phyloP scores from a whole-genome alignment of 768 basidiomycete species.

The Omphalotus guepiniiformis region DNA sequence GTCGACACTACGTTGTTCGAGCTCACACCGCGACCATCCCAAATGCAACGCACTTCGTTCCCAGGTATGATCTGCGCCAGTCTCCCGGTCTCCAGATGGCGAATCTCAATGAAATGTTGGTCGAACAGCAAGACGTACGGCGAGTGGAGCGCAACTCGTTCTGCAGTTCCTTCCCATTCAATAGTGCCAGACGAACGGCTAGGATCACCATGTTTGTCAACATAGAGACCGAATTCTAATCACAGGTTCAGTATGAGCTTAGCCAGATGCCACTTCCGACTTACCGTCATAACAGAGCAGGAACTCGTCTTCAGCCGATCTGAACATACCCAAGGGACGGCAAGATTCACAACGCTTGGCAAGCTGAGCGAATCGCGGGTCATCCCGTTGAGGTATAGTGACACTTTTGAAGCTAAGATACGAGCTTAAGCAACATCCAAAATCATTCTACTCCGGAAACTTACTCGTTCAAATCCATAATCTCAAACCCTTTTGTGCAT shows the following conservation, averaged over 20 bases:
- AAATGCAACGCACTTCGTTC: slow-evolving; percentile 78
- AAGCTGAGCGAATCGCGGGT: slow-evolving; percentile 57
- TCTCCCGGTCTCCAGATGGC: slow-evolving; percentile 76
- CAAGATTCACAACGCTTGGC: slow-evolving; percentile 80
- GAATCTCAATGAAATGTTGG: slow-evolving; percentile 85
- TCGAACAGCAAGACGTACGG: slow-evolving; percentile 89
- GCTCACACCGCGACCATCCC: slow-evolving; percentile 73
- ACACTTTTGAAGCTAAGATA: slow-evolving; percentile 72
- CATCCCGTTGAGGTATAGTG: slow-evolving; percentile 82
- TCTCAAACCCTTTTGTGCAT: slow-evolving; percentile 93
- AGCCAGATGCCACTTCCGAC: slow-evolving; percentile 12
- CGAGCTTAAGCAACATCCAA: slow-evolving; percentile 40
- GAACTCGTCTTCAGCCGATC: slow-evolving; percentile 81
- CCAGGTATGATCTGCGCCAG: slow-evolving; percentile 82
- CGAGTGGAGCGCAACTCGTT: slow-evolving; percentile 83
- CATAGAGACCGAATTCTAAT: slow-evolving; percentile 86
- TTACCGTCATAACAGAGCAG: slow-evolving; percentile 84
- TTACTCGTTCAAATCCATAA: slow-evolving; percentile 95
- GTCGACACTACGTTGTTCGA: slow-evolving; percentile 34
- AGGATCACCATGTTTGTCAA: slow-evolving; percentile 85
- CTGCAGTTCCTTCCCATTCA: slow-evolving; percentile 96
- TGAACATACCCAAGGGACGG: slow-evolving; percentile 86
- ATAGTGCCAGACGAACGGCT: slow-evolving; percentile 67
- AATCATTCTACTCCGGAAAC: too few species aligned
- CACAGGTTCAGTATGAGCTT: slow-evolving; percentile 33